Conservation (phyloP, 345 rosid species). For the Populus nigra region DNA sequence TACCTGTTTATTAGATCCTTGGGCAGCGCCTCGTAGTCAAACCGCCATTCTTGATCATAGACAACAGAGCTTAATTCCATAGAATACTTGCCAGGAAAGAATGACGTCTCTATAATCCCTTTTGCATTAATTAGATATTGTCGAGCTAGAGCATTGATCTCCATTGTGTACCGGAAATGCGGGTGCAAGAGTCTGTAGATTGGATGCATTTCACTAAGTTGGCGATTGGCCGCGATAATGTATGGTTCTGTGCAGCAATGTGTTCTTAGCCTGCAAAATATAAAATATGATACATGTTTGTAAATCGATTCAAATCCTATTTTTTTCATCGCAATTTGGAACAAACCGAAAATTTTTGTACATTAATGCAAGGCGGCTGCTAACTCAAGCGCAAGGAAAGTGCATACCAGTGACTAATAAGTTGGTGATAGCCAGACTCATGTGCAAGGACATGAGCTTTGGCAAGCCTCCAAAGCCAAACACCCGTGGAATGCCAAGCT, state of each 20-base stretch:
- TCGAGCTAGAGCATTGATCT: slow-evolving; percentile 66
- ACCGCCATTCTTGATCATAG: slow-evolving; percentile 47
- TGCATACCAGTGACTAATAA: slow-evolving; percentile 65
- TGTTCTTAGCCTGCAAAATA: slow-evolving; percentile 16
- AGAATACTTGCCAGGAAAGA: slow-evolving; percentile 49
- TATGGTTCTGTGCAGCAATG: slow-evolving; percentile 49
- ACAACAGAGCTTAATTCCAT: slow-evolving; percentile 49
- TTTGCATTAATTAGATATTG: slow-evolving; percentile 41
- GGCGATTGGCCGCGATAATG: slow-evolving; percentile 57
- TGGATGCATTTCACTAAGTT: slow-evolving; percentile 63
- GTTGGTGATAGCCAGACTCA: slow-evolving; percentile 65
- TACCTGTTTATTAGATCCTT: slow-evolving; percentile 47
- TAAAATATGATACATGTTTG: background rate
- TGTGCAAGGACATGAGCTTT: slow-evolving; percentile 65
- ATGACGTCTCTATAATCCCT: slow-evolving; percentile 57
- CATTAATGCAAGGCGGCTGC: background rate
- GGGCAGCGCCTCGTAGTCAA: slow-evolving; percentile 47
- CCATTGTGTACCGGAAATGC: slow-evolving; percentile 73
- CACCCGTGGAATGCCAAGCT: slow-evolving; percentile 36
- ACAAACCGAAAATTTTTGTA: background rate
- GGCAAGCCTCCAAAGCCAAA: slow-evolving; percentile 74
- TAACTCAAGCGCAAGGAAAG: background rate
- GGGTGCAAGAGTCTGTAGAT: slow-evolving; percentile 53
- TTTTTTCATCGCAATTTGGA: no score
- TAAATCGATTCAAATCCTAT: background rate